phyloP scores from a whole-genome alignment of 2,329 filamentous ascomycete species.

The Ophiostoma pallidulum region DNA sequence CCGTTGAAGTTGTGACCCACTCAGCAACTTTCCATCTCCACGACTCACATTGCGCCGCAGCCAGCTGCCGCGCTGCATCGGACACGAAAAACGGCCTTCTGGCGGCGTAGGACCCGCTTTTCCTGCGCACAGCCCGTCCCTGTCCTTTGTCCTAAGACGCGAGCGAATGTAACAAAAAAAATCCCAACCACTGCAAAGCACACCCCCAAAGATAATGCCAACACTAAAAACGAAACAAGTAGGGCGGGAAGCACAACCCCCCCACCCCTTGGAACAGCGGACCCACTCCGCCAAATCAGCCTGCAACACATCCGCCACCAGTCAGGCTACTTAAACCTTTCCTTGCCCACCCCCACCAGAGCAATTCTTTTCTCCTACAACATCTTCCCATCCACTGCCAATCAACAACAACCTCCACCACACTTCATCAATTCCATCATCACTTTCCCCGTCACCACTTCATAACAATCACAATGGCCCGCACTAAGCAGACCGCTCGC shows the following conservation, averaged over 20 bases:
- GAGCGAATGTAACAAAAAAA: no score
- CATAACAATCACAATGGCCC: slow-evolving; percentile 45
- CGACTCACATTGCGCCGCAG: no score
- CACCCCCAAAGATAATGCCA: slow-evolving; percentile 2
- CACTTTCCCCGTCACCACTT: not conserved
- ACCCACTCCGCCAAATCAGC: slow-evolving; percentile 25
- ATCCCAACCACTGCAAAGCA: not conserved
- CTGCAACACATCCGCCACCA: slow-evolving; percentile 21
- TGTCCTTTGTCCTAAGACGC: not conserved
- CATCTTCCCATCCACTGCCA: slow-evolving; percentile 25
- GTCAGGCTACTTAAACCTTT: slow-evolving; percentile 29
- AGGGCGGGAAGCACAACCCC: not conserved
- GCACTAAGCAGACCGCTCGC: slow-evolving; percentile 58
- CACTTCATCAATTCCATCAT: slow-evolving; percentile 11
- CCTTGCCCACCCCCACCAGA: slow-evolving; percentile 33
- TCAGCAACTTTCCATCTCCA: no score
- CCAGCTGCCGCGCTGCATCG: not conserved
- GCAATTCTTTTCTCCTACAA: slow-evolving; percentile 28
- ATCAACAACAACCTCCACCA: slow-evolving; percentile 23
- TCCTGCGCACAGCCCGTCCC: not conserved
- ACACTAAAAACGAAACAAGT: slow-evolving; percentile 1
- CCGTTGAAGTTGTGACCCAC: no score
- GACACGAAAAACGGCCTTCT: no score
- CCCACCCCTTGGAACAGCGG: not conserved
- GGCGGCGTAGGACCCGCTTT: not conserved